Base-by-base conservation (phyloP, 352 stramenopile genomes). In the Globisporangium paroecandrum region DNA sequence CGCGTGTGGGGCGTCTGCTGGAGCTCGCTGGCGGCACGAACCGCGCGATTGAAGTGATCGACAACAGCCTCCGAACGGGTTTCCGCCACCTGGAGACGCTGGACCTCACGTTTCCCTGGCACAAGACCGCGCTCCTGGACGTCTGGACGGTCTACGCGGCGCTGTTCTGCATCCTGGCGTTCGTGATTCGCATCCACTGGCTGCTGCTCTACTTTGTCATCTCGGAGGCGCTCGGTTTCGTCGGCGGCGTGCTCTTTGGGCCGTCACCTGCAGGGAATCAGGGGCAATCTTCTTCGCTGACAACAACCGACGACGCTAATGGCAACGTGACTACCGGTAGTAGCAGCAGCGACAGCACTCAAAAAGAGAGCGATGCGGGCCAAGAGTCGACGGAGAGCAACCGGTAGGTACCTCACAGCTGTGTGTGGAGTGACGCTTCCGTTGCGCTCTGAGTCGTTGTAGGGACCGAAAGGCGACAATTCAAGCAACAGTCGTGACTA, bases 131-230 rank as follows among this genome's bases (percentile, higher is more conserved):
- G 25, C 76, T 95, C 67, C 77, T 95, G 1, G 87, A 95, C 62
- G 87, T 95, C 4, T 93, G 83, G 81, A 85, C 85, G 3, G 82
- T 93, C 7, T 93, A 90, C 65, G 80, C 75, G 1, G 83, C 83
- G 10, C 34, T 93, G 3, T 87, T 92, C 15, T 95, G 87, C 22
- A 69, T 91, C 29, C 34, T 90, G 32, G 82, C 81, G 10, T 76
- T 93, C 20, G 70, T 78, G 22, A 68, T 94, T 4, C 87, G 85
- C 1, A 68, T 90, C 3, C 70, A 87, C 59, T 93, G 85, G 82
- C 73, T 93, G 18, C 49, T 89, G n/a, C 36, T 91, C 24, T 88
- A 89, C 67, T 89, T 85, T 59, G 27, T 82, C 25, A 72, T 89
- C 53, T 82, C 77, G 0, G 76, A 90, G 62, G 77, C 68, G 20